Evolutionary conservation across 208 protist species (phyloP), one percentile per base, ranked within the genome.

Genomic region (Wallacemonas sp.): DNA sequence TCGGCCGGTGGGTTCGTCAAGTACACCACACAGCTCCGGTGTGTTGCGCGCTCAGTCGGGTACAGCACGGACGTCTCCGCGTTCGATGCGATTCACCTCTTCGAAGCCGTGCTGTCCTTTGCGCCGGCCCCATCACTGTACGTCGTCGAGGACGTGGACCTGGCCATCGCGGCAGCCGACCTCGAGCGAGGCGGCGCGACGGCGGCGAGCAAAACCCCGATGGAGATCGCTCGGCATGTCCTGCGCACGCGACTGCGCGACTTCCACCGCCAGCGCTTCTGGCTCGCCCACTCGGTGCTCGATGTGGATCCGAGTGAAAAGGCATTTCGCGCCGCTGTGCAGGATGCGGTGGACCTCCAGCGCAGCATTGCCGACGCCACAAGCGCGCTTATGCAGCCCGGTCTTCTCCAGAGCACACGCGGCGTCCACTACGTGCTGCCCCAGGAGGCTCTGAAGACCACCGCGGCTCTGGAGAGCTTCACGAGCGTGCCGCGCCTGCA

Each of bases 31-130:
- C 74, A 81, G 46, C 81, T 96, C 26, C 82, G 85, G 12, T 84
- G 83, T 36, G 64, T 96, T 27, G 66, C 79, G 16, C 76, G 85
- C 6, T 82, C 78, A 32, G 68, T 85, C 1, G 87, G 87, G 14
- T 96, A 85, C 70, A 94, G 85, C 70, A 81, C 81, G 12, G 87
- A 88, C 39, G 90, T 94, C 21, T 88, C 81, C 6, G 88, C 84
- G 19, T 91, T 92, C 70, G 90, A 96, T 63, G 83, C 76, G 30
- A 88, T 82, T 71, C 81, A 72, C 29, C 75, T 94, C 9, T 90
- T 93, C 61, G 80, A 81, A 1, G 83, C 87, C 12, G 58, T 85
- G 29, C 66, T 94, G 32, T 79, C 83, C 4, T 76, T 71, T 5
- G n/a, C 44, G 5, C 65, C 74, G 26, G 79, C 84, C 12, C 72